Percentiles rank a stretch among this genome's conserved stretches.
Conservation (phyloP, 2,329 filamentous ascomycete species). For the Colletotrichum caudatum region DNA sequence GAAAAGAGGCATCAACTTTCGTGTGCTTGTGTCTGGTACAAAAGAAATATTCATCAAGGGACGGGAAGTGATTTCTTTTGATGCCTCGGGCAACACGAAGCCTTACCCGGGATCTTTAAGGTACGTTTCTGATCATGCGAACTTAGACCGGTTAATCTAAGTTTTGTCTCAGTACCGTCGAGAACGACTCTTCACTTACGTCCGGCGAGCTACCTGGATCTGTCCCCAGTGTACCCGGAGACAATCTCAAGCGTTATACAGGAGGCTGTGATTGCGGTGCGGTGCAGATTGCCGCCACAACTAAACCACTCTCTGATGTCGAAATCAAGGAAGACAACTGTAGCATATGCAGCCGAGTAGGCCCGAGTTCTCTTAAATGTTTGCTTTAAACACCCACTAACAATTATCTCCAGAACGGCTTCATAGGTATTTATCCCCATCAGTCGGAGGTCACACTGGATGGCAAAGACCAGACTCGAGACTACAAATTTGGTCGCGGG, state of each 20-base stretch:
- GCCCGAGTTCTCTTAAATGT: neutral
- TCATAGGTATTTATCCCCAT: constrained; percentile 47
- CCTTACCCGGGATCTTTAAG: constrained; percentile 2
- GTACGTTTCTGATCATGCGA: neutral
- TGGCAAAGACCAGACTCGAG: constrained; percentile 45
- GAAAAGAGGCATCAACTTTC: constrained; percentile 45
- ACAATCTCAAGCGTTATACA: constrained; percentile 35
- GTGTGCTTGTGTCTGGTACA: neutral
- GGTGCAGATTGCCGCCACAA: constrained; percentile 43
- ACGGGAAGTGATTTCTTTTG: neutral
- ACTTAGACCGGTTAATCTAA: neutral
- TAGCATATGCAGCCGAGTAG: constrained; percentile 49
- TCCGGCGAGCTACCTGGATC: neutral
- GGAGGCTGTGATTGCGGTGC: constrained; percentile 48
- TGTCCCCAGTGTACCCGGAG: neutral
- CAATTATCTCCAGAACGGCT: constrained; percentile 43
- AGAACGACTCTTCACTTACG: neutral
- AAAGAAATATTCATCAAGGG: constrained; percentile 15
- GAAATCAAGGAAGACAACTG: constrained; percentile 57
- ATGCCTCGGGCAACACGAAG: fast-evolving
- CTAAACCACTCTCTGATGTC: constrained; percentile 51
- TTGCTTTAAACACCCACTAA: neutral
- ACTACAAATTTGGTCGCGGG: constrained; percentile 45
- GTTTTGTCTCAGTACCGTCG: neutral
- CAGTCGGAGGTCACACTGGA: constrained; percentile 46